Percentiles rank a stretch among this genome's conserved stretches.
Evolutionary conservation across 805 yeast genomes (phyloP).

Genomic region (Yamadazyma takamatsuzukensis): DNA sequence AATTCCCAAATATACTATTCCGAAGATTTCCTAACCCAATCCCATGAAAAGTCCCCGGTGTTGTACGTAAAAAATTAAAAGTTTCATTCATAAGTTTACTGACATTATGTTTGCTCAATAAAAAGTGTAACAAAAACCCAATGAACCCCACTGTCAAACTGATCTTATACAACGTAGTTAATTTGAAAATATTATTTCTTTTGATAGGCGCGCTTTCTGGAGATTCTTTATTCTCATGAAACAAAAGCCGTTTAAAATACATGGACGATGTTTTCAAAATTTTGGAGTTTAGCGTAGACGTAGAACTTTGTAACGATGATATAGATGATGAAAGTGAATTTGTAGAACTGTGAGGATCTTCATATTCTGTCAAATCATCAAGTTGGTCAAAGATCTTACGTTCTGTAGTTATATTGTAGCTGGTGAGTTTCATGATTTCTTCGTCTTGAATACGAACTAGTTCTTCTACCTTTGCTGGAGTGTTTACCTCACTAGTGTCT

Average conservation of each 20-base stretch:
- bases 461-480: slow-evolving; percentile 8
- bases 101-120: slow-evolving; percentile 23
- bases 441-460: slow-evolving; percentile 26
- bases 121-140: slow-evolving; percentile 34
- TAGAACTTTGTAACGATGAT: slow-evolving; percentile 24
- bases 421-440: slow-evolving; percentile 26
- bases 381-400: slow-evolving; percentile 19
- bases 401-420: slow-evolving; percentile 23
- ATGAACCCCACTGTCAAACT: slow-evolving; percentile 38
- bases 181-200: slow-evolving; percentile 11
- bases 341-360: slow-evolving; percentile 1
- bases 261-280: slow-evolving; percentile 25
- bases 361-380: slow-evolving; percentile 18
- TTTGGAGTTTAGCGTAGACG: slow-evolving; percentile 25
- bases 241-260: slow-evolving; percentile 25
- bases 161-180: slow-evolving; percentile 24
- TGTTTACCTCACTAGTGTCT: slow-evolving; percentile 8
- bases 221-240: slow-evolving; percentile 13
- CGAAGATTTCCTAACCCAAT: slow-evolving; percentile 34
- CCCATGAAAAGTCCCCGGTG: too few relatives aligned
- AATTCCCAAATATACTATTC: slow-evolving; percentile 5
- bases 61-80: slow-evolving; percentile 5
- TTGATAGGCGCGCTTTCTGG: slow-evolving; percentile 4
- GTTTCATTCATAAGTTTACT: slow-evolving; percentile 4
- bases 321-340: slow-evolving; percentile 29